Conservation (phyloP, 2,329 filamentous ascomycete genomes). For the Juglanconis oblonga region DNA sequence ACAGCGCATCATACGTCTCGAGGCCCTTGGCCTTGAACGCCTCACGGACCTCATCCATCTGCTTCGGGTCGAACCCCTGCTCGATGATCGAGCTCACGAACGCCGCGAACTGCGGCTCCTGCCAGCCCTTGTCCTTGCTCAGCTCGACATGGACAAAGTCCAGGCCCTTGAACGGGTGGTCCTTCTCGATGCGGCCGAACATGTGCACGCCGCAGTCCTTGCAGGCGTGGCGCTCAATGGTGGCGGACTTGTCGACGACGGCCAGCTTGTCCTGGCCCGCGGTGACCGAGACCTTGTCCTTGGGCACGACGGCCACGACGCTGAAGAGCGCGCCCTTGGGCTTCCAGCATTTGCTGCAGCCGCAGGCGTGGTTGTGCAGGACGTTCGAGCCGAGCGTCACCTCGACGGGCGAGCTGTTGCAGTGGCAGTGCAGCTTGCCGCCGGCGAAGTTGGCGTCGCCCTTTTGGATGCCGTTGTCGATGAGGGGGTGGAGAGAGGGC, state of each 20-base stretch:
- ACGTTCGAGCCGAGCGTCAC: constrained; percentile 58
- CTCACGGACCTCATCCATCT: constrained; percentile 52
- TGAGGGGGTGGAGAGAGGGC: constrained; percentile 55
- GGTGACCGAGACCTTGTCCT: constrained; percentile 52
- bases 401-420: constrained; percentile 52
- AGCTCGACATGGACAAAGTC: constrained; percentile 68
- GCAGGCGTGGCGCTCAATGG: constrained; percentile 61
- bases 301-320: constrained; percentile 59
- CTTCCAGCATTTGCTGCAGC: constrained; percentile 73
- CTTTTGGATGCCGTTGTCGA: constrained; percentile 60
- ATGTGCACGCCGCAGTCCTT: constrained; percentile 59
- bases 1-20: constrained; percentile 61
- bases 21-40: constrained; percentile 54
- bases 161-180: constrained; percentile 66
- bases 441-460: constrained; percentile 54
- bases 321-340: constrained; percentile 62
- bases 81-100: constrained; percentile 68
- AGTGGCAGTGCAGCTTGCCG: constrained; percentile 62
- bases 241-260: constrained; percentile 53
- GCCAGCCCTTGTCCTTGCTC: constrained; percentile 60
- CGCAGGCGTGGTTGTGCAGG: constrained; percentile 67
- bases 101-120: constrained; percentile 68
- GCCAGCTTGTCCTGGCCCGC: constrained; percentile 56
- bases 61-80: constrained; percentile 57
- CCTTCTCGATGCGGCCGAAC: constrained; percentile 62